Evolutionary conservation across 805 yeast genomes (phyloP).

Genomic region (Yarrowia deformans): DNA sequence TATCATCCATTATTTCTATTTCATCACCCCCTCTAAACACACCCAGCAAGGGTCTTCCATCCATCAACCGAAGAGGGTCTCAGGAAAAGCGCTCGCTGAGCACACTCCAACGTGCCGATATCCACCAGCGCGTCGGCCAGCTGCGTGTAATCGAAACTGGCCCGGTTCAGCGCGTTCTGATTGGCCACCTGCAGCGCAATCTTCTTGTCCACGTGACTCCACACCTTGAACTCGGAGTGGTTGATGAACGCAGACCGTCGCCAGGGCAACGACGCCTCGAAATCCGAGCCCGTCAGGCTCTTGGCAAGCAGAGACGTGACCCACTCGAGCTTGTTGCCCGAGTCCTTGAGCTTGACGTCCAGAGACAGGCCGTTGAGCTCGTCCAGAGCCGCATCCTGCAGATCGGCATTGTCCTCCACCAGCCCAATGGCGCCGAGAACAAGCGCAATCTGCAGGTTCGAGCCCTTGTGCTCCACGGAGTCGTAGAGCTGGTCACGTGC

Average conservation of each 20-base stretch:
- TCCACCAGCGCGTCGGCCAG: conserved; percentile 61
- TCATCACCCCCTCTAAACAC: background rate
- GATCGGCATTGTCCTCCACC: conserved; percentile 64
- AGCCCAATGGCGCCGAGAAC: conserved; percentile 81
- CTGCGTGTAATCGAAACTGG: conserved; percentile 56
- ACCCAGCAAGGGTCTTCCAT: conserved; percentile 44
- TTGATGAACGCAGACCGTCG: conserved; percentile 74
- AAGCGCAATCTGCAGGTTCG: conserved; percentile 70
- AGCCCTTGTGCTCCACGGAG: conserved; percentile 67
- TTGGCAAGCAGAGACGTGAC: conserved; percentile 61
- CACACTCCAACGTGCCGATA: conserved; percentile 57
- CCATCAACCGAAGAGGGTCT: conserved; percentile 60
- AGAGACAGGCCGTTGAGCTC: conserved; percentile 61
- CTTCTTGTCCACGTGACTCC: conserved; percentile 68
- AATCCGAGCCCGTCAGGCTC: conserved; percentile 48
- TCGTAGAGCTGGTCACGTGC: conserved; percentile 83
- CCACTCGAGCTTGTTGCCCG: conserved; percentile 62
- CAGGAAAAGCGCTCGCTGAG: conserved; percentile 73
- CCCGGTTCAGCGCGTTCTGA: conserved; percentile 52
- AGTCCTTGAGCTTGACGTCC: conserved; percentile 53
- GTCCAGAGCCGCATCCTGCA: conserved; percentile 66
- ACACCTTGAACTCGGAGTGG: conserved; percentile 72
- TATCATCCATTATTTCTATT: background rate
- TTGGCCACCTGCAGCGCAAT: conserved; percentile 66
- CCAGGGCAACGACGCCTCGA: conserved; percentile 54